Percentiles rank a stretch among this genome's conserved stretches.
Evolutionary conservation across 257 asterid genomes (phyloP).

Genomic region (Solanum etuberosum): DNA sequence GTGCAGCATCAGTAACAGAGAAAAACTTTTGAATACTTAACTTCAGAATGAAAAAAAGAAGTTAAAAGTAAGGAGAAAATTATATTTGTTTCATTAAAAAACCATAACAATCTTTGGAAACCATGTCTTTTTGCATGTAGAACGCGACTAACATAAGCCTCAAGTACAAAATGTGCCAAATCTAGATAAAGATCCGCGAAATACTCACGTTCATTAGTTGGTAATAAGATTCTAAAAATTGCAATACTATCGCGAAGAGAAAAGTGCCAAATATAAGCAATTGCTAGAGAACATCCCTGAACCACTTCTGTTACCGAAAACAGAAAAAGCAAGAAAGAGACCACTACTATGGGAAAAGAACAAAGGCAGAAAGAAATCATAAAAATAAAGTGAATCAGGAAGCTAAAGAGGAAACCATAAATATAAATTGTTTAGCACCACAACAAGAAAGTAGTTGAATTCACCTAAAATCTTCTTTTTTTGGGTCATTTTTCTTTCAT

Average conservation of each 20-base stretch:
- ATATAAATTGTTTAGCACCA: background rate
- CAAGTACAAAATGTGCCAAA: background rate
- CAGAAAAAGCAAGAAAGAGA: background rate
- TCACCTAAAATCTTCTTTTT: background rate
- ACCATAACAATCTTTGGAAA: background rate
- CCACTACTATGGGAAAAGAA: background rate
- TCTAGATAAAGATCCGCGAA: background rate
- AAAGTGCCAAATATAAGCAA: background rate
- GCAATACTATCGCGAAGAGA: background rate
- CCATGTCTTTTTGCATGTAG: background rate
- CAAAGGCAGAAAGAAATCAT: background rate
- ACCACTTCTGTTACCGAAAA: background rate
- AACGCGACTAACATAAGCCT: background rate
- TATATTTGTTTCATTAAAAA: background rate
- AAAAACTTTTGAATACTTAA: background rate
- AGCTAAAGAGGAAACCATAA: background rate
- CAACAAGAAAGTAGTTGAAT: background rate
- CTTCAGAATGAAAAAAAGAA: background rate
- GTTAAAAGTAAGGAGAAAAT: background rate
- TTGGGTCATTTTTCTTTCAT: background rate
- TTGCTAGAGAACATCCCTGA: background rate
- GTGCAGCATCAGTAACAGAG: background rate
- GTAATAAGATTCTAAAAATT: background rate
- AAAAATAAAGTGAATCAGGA: background rate
- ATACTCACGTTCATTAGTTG: background rate